A percentile compares a stretch with the other conserved stretches of the same genome.
Conservation (phyloP, 1,284 basidiomycete genomes). For the Austroboletus olivaceoglutinosus region DNA sequence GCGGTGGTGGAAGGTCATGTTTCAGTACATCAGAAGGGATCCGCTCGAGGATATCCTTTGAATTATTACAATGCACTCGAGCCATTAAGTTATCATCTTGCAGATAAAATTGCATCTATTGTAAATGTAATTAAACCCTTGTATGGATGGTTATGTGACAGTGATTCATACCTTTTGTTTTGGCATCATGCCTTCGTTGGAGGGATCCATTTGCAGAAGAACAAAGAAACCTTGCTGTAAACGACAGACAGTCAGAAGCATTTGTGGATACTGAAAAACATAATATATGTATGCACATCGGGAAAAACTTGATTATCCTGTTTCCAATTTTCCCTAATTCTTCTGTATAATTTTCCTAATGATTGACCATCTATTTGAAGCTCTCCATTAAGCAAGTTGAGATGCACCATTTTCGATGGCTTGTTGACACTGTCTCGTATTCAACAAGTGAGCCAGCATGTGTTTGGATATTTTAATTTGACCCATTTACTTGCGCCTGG, state of each 20-base stretch:
- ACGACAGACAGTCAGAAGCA: too few species aligned
- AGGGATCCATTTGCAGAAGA: too few species aligned
- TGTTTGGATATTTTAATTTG: not conserved
- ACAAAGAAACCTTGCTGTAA: too few species aligned
- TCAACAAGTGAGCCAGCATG: not conserved
- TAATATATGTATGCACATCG: conserved; percentile 14
- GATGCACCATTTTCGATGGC: not conserved
- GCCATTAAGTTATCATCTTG: not conserved
- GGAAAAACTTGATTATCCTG: conserved; percentile 37
- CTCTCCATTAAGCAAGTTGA: not conserved
- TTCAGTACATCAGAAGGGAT: not conserved
- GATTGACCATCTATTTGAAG: conserved; percentile 30
- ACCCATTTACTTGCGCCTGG: not conserved
- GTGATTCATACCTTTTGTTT: not conserved
- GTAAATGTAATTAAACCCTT: conserved; percentile 7
- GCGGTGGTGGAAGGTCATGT: conserved; percentile 35
- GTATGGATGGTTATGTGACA: not conserved
- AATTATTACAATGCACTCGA: not conserved
- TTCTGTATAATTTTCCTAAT: conserved; percentile 37
- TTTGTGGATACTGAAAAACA: too few species aligned
- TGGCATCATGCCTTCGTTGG: conserved; percentile 3
- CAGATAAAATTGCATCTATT: conserved; percentile 33
- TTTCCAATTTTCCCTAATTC: conserved; percentile 33
- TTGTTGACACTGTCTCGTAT: not conserved
- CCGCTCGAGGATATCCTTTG: conserved; percentile 20